A percentile compares a stretch with the other conserved stretches of the same genome.
phyloP scores from a whole-genome alignment of 2,329 filamentous ascomycete species.

The Lecanoromycetidae sp. region DNA sequence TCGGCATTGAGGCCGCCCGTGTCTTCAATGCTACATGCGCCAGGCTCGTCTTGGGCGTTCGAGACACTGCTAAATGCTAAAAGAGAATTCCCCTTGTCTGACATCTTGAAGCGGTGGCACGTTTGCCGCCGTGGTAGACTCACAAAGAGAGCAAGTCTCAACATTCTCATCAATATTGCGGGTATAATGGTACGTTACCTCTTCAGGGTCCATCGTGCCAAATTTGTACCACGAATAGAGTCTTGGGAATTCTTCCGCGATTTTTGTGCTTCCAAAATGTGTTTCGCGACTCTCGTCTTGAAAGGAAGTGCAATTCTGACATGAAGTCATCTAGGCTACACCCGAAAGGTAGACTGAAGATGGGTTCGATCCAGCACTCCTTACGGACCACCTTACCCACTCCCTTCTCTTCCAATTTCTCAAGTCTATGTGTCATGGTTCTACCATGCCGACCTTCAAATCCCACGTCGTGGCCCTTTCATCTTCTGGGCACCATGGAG shows the following conservation, averaged over 20 bases:
- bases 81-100: slow-evolving; percentile 22
- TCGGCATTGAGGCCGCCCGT: slow-evolving; percentile 30
- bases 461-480: slow-evolving; percentile 38
- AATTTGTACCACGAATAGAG: too few species aligned
- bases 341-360: slow-evolving; percentile 31
- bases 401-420: slow-evolving; percentile 44
- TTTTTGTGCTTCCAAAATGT: too few species aligned
- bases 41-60: slow-evolving; percentile 27
- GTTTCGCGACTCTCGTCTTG: too few species aligned
- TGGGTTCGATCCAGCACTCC: slow-evolving; percentile 42
- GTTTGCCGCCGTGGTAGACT: slow-evolving; percentile 21
- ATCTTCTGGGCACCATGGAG: slow-evolving; percentile 32
- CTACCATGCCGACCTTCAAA: slow-evolving; percentile 27
- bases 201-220: too few species aligned
- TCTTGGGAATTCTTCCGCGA: too few species aligned
- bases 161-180: slow-evolving; percentile 35
- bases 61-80: slow-evolving; percentile 27
- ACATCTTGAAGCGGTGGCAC: slow-evolving; percentile 18
- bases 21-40: slow-evolving; percentile 30
- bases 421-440: slow-evolving; percentile 31
- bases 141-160: slow-evolving; percentile 22
- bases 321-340: too few species aligned
- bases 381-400: slow-evolving; percentile 42
- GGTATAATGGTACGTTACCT: too few species aligned
- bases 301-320: too few species aligned